Conservation (phyloP, 2,329 filamentous ascomycete genomes). For the Trichoderma aggressivum region DNA sequence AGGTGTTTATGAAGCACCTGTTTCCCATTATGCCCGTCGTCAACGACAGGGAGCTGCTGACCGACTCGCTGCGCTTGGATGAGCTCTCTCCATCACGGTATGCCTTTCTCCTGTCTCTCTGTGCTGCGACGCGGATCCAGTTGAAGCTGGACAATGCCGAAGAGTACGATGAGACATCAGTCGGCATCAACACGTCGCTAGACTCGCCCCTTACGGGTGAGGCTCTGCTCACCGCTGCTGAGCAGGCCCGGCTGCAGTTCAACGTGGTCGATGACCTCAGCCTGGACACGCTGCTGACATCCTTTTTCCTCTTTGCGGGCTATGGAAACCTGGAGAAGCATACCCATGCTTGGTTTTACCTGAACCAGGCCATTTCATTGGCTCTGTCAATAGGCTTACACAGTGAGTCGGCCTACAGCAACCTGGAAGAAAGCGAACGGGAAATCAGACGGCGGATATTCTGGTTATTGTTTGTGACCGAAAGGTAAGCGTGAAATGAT, state of each 20-base stretch:
- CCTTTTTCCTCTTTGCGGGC: constrained; percentile 32
- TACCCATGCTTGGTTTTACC: constrained; percentile 31
- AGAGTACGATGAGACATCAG: constrained; percentile 20
- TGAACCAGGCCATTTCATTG: constrained; percentile 33
- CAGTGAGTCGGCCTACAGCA: constrained; percentile 27
- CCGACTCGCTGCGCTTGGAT: constrained; percentile 27
- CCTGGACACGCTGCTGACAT: constrained; percentile 30
- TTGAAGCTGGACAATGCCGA: constrained; percentile 25
- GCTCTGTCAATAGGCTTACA: constrained; percentile 29
- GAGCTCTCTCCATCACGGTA: constrained; percentile 28
- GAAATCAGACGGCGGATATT: constrained; percentile 32
- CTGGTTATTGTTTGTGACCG: constrained; percentile 36
- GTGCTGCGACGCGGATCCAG: constrained; percentile 32
- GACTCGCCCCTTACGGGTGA: constrained; percentile 27
- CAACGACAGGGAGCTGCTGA: constrained; percentile 27
- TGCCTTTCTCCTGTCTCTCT: constrained; percentile 29
- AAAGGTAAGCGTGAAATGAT: constrained; percentile 22
- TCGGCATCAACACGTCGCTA: constrained; percentile 20
- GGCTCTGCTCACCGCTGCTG: constrained; percentile 27
- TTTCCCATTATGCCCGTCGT: constrained; percentile 34
- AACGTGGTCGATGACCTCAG: constrained; percentile 29
- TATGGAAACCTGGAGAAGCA: constrained; percentile 31
- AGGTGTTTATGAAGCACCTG: constrained; percentile 30
- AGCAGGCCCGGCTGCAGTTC: constrained; percentile 28
- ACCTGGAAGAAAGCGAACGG: constrained; percentile 24